A percentile compares a stretch with the other conserved stretches of the same genome.
Evolutionary conservation across 1,139 yeast species (phyloP).

Genomic region (Taphrina confusa): DNA sequence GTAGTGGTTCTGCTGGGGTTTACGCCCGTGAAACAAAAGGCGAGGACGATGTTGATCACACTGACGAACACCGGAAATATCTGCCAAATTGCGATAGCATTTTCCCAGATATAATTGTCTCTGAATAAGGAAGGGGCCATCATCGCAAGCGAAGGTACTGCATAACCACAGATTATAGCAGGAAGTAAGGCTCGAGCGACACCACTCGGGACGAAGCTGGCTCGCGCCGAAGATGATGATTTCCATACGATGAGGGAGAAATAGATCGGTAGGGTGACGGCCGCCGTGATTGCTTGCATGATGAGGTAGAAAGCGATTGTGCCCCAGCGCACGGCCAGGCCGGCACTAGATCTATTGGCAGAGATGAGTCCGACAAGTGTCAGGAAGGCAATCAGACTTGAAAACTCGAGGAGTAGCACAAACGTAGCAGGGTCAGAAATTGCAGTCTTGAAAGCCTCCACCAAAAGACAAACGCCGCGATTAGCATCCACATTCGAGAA

Average conservation of each 20-base stretch:
- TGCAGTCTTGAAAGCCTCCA: constrained; percentile 8
- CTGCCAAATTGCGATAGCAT: constrained; percentile 22
- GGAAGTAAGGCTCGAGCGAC: constrained; percentile 27
- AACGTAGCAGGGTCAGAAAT: constrained; percentile 8
- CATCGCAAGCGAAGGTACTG: constrained; percentile 8
- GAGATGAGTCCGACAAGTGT: constrained; percentile 21
- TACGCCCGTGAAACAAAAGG: constrained; percentile 14
- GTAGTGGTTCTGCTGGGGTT: constrained; percentile 12
- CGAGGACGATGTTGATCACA: constrained; percentile 2
- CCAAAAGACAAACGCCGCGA: constrained; percentile 1
- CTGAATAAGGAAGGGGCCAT: constrained; percentile 8
- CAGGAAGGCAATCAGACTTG: constrained; percentile 4
- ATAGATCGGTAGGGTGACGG: constrained; percentile 18
- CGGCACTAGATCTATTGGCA: constrained; percentile 21
- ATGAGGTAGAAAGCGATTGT: neutral
- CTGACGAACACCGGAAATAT: constrained; percentile 16
- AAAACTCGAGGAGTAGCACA: constrained; percentile 12
- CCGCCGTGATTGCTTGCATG: constrained; percentile 14
- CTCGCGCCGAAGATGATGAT: constrained; percentile 24
- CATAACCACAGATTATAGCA: constrained; percentile 9
- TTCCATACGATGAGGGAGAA: constrained; percentile 14
- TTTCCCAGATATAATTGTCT: neutral
- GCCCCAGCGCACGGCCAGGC: constrained; percentile 22
- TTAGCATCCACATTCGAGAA: constrained; percentile 2
- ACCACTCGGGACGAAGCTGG: constrained; percentile 28